phyloP scores from a whole-genome alignment of 1,284 basidiomycete genomes.

The Irpex lacteus region DNA sequence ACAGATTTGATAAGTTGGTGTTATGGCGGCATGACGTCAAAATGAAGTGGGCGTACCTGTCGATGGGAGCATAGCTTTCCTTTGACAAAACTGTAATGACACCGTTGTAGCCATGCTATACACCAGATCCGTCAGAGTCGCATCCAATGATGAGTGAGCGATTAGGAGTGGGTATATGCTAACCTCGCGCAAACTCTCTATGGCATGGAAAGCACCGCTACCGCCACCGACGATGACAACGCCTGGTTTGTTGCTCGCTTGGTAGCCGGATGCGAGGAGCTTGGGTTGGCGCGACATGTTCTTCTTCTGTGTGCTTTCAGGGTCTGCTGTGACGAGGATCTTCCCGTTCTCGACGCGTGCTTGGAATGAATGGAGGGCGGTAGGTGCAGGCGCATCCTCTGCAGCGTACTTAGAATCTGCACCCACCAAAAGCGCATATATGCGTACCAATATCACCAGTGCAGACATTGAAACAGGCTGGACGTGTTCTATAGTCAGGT shows the following conservation, averaged over 20 bases:
- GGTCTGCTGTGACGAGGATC: slow-evolving; percentile 79
- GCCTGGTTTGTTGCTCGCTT: slow-evolving; percentile 35
- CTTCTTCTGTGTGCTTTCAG: slow-evolving; percentile 63
- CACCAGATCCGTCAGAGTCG: not conserved
- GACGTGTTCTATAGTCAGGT: not conserved
- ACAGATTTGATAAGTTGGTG: too few species aligned
- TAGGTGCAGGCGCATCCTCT: slow-evolving; percentile 91
- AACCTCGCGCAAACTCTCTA: slow-evolving; percentile 85
- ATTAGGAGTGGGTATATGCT: slow-evolving; percentile 7
- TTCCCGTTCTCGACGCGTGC: slow-evolving; percentile 69
- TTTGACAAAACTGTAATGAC: slow-evolving; percentile 80
- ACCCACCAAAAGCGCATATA: not conserved
- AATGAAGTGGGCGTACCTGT: slow-evolving; percentile 50
- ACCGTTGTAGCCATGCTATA: slow-evolving; percentile 73
- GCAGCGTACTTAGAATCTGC: slow-evolving; percentile 18
- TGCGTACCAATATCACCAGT: slow-evolving; percentile 70
- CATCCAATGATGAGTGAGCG: not conserved
- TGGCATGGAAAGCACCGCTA: slow-evolving; percentile 74
- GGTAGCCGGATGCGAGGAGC: slow-evolving; percentile 37
- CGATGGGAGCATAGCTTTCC: slow-evolving; percentile 83
- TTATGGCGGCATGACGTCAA: not conserved
- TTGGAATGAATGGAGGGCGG: slow-evolving; percentile 82
- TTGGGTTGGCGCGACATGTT: slow-evolving; percentile 64
- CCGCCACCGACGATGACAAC: slow-evolving; percentile 91
- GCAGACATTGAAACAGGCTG: slow-evolving; percentile 87